A percentile compares a stretch with the other conserved stretches of the same genome.
phyloP scores from a whole-genome alignment of 352 stramenopile genomes.

The Aphanomyces stellatus region DNA sequence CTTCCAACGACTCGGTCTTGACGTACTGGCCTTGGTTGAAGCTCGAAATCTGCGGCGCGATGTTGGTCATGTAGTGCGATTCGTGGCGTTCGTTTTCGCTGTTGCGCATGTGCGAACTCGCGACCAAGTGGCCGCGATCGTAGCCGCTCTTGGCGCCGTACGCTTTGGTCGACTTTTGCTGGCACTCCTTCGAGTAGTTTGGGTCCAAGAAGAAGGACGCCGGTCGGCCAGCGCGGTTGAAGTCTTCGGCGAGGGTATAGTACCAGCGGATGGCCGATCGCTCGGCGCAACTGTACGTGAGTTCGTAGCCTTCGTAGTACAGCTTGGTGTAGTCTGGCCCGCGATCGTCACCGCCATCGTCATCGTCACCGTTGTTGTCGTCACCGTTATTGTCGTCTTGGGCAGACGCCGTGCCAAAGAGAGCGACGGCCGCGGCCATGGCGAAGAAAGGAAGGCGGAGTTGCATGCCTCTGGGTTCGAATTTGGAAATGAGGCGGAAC shows the following conservation, averaged over 20 bases:
- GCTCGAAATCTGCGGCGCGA: slow-evolving; percentile 7
- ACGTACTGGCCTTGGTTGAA: neutral
- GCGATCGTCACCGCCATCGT: neutral
- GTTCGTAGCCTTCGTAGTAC: no score
- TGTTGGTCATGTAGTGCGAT: slow-evolving; percentile 15
- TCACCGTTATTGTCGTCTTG: no score
- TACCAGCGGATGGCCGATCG: neutral
- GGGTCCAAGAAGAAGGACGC: neutral
- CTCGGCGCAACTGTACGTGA: neutral
- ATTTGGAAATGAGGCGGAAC: no score
- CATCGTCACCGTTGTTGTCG: neutral
- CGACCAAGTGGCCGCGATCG: slow-evolving; percentile 10
- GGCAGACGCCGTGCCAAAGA: no score
- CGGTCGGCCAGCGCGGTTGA: neutral
- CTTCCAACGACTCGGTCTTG: slow-evolving; percentile 1
- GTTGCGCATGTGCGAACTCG: slow-evolving; percentile 4
- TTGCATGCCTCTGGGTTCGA: no score
- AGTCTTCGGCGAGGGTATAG: neutral
- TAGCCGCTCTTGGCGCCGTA: neutral
- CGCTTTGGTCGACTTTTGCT: neutral
- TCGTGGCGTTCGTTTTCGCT: neutral
- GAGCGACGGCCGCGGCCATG: no score
- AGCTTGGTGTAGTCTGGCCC: no score
- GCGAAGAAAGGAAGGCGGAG: no score
- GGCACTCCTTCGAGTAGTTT: neutral